These are phyloP conservation scores for Talaromyces funiculosus DNA, from an alignment of 2,329 filamentous ascomycete species.

Conservation along the genomic window DNA sequence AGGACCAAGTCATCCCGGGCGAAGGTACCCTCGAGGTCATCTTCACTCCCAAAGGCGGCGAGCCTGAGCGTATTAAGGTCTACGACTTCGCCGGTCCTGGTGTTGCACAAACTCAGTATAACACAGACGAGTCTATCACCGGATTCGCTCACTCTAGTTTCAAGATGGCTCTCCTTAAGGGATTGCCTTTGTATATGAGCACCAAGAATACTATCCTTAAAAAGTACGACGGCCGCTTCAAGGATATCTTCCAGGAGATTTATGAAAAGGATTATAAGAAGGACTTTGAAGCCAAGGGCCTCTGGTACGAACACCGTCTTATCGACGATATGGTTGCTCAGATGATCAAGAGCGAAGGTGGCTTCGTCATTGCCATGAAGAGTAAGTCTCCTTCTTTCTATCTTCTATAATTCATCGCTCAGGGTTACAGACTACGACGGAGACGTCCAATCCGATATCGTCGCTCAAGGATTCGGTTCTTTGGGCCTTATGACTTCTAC, in stretches of 20 bases:
- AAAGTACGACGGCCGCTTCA: conserved; percentile 97
- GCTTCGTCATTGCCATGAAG: conserved; percentile 97
- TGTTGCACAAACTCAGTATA: conserved; percentile 94
- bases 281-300: conserved; percentile 82
- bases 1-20: conserved; percentile 77
- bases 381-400: conserved; percentile 54
- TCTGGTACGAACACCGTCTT: conserved; percentile 99
- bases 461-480: conserved; percentile 96
- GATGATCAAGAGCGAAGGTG: conserved; percentile 98
- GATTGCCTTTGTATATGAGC: conserved; percentile 96
- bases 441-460: conserved; percentile 97
- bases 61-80: conserved; percentile 82
- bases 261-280: conserved; percentile 83
- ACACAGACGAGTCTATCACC: conserved; percentile 90
- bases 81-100: conserved; percentile 82
- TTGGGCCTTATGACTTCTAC: conserved; percentile 98
- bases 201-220: conserved; percentile 99
- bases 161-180: conserved; percentile 86
- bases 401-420: conserved; percentile 13
- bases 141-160: conserved; percentile 96
- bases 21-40: conserved; percentile 90
- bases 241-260: conserved; percentile 98
- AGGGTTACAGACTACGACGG: conserved; percentile 78
- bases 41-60: conserved; percentile 73
- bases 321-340: conserved; percentile 99